A percentile compares a stretch with the other conserved stretches of the same genome.
Evolutionary conservation across 306 rosid species (phyloP).

Genomic region (Dalbergia cochinchinensis): DNA sequence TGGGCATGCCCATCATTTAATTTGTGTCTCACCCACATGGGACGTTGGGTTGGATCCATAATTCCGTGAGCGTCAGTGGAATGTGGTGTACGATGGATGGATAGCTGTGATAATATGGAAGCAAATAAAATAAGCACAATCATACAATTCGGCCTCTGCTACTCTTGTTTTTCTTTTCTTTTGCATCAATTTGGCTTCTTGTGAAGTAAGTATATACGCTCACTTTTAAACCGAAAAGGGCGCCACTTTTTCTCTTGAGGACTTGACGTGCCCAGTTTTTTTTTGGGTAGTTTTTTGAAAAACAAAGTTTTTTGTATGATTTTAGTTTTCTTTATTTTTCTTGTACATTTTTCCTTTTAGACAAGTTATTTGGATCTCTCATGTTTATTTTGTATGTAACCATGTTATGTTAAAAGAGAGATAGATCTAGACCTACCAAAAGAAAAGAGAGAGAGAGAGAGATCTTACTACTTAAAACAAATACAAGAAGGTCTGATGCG

Average conservation of each 20-base stretch:
- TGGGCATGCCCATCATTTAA: slow-evolving; percentile 13
- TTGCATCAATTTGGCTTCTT: slow-evolving; percentile 37
- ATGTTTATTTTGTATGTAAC: no score
- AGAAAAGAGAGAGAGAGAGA: no score
- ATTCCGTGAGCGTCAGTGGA: neutral
- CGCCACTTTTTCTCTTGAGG: neutral
- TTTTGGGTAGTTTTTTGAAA: neutral
- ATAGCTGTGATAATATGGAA: slow-evolving; percentile 23
- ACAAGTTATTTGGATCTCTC: no score
- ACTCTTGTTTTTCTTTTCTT: slow-evolving; percentile 15
- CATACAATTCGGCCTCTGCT: slow-evolving; percentile 24
- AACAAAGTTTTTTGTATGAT: neutral
- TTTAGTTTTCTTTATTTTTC: neutral
- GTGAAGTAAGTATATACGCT: neutral
- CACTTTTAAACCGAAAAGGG: neutral
- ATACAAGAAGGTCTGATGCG: no score
- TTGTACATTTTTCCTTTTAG: neutral
- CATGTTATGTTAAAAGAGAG: no score
- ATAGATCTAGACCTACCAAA: no score
- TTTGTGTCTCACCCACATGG: neutral
- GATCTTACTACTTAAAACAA: no score
- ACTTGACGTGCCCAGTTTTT: neutral
- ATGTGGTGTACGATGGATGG: neutral
- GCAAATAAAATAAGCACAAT: slow-evolving; percentile 45
- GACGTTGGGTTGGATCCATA: slow-evolving; percentile 39